Evolutionary conservation across 345 rosid species (phyloP), one percentile per base, ranked within the genome.

Genomic region (Rhodamnia argentea): DNA sequence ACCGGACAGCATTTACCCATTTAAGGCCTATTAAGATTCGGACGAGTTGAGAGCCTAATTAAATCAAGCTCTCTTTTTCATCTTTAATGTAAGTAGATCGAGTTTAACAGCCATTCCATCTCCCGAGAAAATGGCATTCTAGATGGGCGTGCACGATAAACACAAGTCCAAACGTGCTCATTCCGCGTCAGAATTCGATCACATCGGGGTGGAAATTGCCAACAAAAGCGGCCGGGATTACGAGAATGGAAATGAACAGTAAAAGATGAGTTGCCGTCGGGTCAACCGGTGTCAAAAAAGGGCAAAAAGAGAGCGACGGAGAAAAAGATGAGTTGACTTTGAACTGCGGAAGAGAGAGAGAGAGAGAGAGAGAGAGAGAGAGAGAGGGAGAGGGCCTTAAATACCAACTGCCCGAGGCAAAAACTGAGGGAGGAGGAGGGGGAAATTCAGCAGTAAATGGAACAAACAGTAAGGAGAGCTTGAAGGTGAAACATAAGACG

Each of bases 391-490:
- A 64, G 10, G 13, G 22, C 78, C 78, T 32, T 70, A 70, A 70
- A 32, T 32, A 9, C 47, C 78, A 70, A 70, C 47, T 37, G 29
- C 20, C 53, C 84, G 32, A 20, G 84, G 54, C 53, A 16, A 3
- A 75, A 75, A 75, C 40, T 7, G 56, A 14, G 13, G 24, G 11
- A 26, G n/a, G n/a, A 4, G 50, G 50, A 59, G 50, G 16, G n/a
- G 1, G 14, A 14, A 26, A 0, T 26, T 3, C 7, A 4, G 60
- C 27, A 54, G 62, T 18, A 85, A 75, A 32, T 47, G 32, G 60
- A 44, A 84, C 82, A 87, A 87, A 29, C 9, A 86, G 74, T 86
- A 56, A 90, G 86, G 88, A 83, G 75, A 86, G 86, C 87, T 85
- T 76, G 60, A 84, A 83, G 55, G 86, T 86, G 52, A 47, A 85